Percentiles rank a stretch among this genome's conserved stretches.
Conservation (phyloP, 495 filamentous ascomycete species). For the Bacidia gigantensis region DNA sequence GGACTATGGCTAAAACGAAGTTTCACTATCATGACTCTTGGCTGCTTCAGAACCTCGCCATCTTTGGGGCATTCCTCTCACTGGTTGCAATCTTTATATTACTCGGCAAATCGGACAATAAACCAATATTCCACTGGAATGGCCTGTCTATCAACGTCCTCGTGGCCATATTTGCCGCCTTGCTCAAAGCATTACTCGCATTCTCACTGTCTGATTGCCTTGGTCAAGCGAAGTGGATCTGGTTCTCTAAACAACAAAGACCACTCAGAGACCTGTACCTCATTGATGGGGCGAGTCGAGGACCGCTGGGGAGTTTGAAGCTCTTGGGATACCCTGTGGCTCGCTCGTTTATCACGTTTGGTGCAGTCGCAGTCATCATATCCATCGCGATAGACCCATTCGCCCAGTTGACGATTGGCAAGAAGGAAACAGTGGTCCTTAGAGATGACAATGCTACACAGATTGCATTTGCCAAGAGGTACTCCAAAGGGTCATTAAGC, state of each 20-base stretch:
- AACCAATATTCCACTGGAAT: neutral
- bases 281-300: neutral
- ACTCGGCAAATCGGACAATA: neutral
- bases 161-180: neutral
- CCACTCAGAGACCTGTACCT: neutral
- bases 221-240: constrained; percentile 1
- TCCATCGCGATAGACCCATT: neutral
- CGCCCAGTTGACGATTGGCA: neutral
- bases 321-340: neutral
- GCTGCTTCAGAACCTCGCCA: neutral
- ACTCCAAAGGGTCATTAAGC: neutral
- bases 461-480: neutral
- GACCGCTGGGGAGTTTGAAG: neutral
- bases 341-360: neutral
- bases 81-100: neutral
- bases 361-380: neutral
- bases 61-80: neutral
- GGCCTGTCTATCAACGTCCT: neutral
- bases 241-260: neutral
- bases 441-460: neutral
- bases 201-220: neutral
- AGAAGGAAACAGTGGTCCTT: neutral
- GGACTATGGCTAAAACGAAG: neutral
- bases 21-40: neutral
- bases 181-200: neutral